Evolutionary conservation across 2,329 filamentous ascomycete genomes (phyloP), one percentile per base, ranked within the genome.

Genomic region (Aspergillus unguis): DNA sequence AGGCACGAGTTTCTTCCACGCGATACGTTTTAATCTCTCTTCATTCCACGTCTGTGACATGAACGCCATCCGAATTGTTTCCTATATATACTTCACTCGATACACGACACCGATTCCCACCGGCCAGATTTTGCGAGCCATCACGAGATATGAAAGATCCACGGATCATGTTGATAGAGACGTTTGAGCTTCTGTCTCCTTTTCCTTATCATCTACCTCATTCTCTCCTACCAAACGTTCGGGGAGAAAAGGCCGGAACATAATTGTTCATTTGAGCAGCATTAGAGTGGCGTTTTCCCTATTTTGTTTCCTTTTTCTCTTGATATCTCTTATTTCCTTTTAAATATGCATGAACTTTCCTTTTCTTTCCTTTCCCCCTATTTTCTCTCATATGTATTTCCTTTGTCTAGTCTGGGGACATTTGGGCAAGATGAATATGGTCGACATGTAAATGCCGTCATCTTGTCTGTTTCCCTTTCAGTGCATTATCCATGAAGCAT

Each of bases 371-470:
- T 53, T 56, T 47, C 11, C 50, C 27, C 28, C 11, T 23, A 7
- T 49, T 52, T 50, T 35, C 44, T 52, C 28, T 44, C 42, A 50
- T 51, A 38, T 38, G 6, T 23, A 38, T 48, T 55, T 50, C 31
- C 44, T 52, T 56, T 44, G 33, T 48, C 17, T 41, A 17, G 17
- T 17, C 50, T 35, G 6, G 11, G 41, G 38, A 17, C 17, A 17
- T 17, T 17, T 17, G 17, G 17, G 17, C 17, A 17, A 17, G 17
- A 17, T 17, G 17, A 32, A 50, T 46, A 87, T 90, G 74, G 97
- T 96, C 70, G 91, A 92, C 26, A 48, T 70, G 71, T 92, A 92
- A 70, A 97, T 92, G 71, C 40, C 38, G 11, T 87, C 92, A 67
- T 94, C 89, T 67, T 92, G 53, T 17, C 17, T 52, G 48, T 50